Base-by-base conservation (phyloP, 495 filamentous ascomycete genomes). In the Mycothermus thermophilus region DNA sequence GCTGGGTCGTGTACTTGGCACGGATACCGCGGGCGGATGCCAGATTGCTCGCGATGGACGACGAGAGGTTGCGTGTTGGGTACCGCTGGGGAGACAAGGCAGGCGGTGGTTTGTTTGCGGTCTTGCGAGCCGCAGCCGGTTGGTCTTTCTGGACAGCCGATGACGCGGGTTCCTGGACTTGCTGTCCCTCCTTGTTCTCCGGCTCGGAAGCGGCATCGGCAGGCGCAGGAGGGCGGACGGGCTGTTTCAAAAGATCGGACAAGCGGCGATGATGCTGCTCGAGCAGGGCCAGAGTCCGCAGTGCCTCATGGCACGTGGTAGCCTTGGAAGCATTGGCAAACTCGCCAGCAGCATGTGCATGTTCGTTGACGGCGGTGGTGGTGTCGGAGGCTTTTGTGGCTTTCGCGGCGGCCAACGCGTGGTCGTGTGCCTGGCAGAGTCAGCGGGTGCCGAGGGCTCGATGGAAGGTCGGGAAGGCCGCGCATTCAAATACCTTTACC, bases 21-120 rank as follows among this genome's bases (percentile, higher is more conserved):
- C 80, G 80, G 41, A 93, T 94, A 13, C 87, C 87, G 40, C 87
- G 67, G 5, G 85, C 87, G 2, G 83, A 85, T 0, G 87, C 87
- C 6, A 95, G 62, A 44, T 94, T 92, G 50, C 76, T 94, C 23
- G 84, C 88, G 36, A 94, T 92, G 3, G 86, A 92, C 0, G 87
- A 87, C 4, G 75, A 71, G 21, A 78, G 57, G 34, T 84, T 83
- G 28, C 77, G 74, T 47, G 67, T 34, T 51, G 71, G 45, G 64
- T 61, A 63, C 32, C 60, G 44, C 43, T 64, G 50, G 53, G 62
- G 51, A 52, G 63, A 46, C 6, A 65, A 50, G 19, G 51, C 63
- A 38, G 66, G 67, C 26, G 62, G 60, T 27, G 66, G 60, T 31
- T 57, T 64, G 14, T 42, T 55, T 46, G 37, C 8, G 7, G 23